Conservation (phyloP, 495 filamentous ascomycete species). For the Xylaria castorea region DNA sequence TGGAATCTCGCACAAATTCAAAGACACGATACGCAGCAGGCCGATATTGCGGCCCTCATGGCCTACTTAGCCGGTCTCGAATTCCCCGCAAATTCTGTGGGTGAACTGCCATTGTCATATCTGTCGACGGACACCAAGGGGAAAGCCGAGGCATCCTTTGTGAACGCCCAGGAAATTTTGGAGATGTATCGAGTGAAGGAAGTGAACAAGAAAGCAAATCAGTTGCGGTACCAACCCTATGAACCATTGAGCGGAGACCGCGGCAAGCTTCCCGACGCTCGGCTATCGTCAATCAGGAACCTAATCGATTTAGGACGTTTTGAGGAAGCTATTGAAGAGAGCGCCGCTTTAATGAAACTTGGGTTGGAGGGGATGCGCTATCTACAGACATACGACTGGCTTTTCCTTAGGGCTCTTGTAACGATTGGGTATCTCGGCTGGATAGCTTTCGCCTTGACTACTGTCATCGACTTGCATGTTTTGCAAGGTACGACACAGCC, state of each 20-base stretch:
- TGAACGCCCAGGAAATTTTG: slow-evolving; percentile 86
- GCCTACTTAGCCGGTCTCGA: slow-evolving; percentile 89
- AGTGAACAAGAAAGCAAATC: slow-evolving; percentile 74
- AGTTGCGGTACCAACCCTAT: slow-evolving; percentile 80
- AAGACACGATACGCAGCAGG: slow-evolving; percentile 91
- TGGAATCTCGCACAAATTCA: slow-evolving; percentile 83
- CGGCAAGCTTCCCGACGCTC: slow-evolving; percentile 67
- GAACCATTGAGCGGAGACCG: slow-evolving; percentile 60
- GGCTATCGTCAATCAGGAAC: slow-evolving; percentile 69
- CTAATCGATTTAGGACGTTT: slow-evolving; percentile 71
- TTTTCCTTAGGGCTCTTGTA: slow-evolving; percentile 93
- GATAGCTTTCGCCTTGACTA: slow-evolving; percentile 94
- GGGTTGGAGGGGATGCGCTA: slow-evolving; percentile 89
- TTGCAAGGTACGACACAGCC: slow-evolving; percentile 73
- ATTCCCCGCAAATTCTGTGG: slow-evolving; percentile 96
- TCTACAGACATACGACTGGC: slow-evolving; percentile 93
- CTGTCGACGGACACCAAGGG: slow-evolving; percentile 71
- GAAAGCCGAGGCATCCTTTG: slow-evolving; percentile 84
- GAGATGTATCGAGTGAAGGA: slow-evolving; percentile 99
- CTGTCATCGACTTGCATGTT: slow-evolving; percentile 88
- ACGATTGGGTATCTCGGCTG: slow-evolving; percentile 95
- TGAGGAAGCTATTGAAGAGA: slow-evolving; percentile 77
- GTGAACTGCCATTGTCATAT: slow-evolving; percentile 86
- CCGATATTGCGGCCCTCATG: slow-evolving; percentile 96
- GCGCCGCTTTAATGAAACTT: slow-evolving; percentile 74